Evolutionary conservation across 2,329 filamentous ascomycete genomes (phyloP).

Genomic region (Penicillium brasilianum): DNA sequence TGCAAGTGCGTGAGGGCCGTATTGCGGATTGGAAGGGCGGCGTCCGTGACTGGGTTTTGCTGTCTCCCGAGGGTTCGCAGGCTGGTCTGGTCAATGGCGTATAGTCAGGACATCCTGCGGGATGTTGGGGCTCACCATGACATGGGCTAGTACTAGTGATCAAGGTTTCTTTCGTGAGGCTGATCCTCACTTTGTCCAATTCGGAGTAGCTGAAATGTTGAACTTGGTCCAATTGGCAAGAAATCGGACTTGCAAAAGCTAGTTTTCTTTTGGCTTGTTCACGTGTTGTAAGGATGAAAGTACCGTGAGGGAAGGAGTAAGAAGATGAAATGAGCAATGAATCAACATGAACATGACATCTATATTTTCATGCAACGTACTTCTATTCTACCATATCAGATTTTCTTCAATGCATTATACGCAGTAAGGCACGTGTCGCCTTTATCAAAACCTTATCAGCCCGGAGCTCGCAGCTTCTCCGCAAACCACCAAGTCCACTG

Average conservation of each 20-base stretch:
- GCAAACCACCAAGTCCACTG: constrained; percentile 21
- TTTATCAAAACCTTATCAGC: constrained; percentile 23
- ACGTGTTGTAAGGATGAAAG: neutral
- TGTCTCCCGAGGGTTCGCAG: constrained; percentile 37
- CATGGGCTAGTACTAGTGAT: too few species aligned
- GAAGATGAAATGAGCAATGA: neutral
- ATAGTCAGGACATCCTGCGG: constrained; percentile 12
- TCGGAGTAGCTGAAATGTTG: too few species aligned
- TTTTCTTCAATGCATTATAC: neutral
- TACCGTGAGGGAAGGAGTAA: neutral
- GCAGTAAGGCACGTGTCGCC: neutral
- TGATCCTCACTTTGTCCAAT: too few species aligned
- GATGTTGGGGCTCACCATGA: neutral
- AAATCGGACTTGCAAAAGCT: neutral
- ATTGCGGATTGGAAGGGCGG: constrained; percentile 96
- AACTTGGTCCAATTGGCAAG: neutral
- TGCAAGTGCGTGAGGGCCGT: constrained; percentile 80
- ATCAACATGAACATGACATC: neutral
- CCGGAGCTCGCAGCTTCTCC: constrained; percentile 30
- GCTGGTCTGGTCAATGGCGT: constrained; percentile 40
- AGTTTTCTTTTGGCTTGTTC: neutral
- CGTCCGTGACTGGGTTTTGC: constrained; percentile 74
- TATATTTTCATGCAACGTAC: too few species aligned
- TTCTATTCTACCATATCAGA: neutral
- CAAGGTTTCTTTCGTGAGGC: neutral